phyloP scores from a whole-genome alignment of 1,284 basidiomycete genomes.

The Ustilago tritici region DNA sequence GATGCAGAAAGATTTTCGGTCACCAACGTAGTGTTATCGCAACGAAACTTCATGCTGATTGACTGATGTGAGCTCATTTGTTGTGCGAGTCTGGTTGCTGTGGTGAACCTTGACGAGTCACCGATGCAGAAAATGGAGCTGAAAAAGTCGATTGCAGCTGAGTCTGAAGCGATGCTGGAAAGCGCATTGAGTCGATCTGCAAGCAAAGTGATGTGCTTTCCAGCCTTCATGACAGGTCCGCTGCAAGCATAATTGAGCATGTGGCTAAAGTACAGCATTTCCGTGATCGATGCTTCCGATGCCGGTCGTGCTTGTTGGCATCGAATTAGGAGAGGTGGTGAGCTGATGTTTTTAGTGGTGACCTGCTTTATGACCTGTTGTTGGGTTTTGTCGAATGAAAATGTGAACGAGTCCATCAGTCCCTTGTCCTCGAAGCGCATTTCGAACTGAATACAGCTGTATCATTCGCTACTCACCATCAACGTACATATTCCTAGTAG shows the following conservation, averaged over 20 bases:
- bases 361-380: slow-evolving; percentile 49
- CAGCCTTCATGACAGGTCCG: not conserved
- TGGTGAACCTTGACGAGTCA: not conserved
- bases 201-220: too few species aligned
- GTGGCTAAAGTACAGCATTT: not conserved
- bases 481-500: slow-evolving; percentile 97
- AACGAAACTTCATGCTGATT: not conserved
- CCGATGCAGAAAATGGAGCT: too few species aligned
- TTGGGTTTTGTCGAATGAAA: not conserved
- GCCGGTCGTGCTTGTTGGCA: not conserved
- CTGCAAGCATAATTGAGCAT: not conserved
- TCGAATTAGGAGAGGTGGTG: not conserved
- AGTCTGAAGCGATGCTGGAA: too few species aligned
- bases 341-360: slow-evolving; percentile 27
- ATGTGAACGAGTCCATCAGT: not conserved
- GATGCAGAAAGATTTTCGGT: not conserved
- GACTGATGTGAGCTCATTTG: not conserved
- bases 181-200: too few species aligned
- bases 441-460: too few species aligned
- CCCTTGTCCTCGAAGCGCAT: not conserved
- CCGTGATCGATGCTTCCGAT: not conserved
- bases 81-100: not conserved
- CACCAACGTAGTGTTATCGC: not conserved
- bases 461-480: slow-evolving; percentile 73
- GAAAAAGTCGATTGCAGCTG: too few species aligned